These are phyloP conservation scores for Aegilops speltoides DNA, from an alignment of 176 grass and related monocot genomes.

Conservation along the genomic window DNA sequence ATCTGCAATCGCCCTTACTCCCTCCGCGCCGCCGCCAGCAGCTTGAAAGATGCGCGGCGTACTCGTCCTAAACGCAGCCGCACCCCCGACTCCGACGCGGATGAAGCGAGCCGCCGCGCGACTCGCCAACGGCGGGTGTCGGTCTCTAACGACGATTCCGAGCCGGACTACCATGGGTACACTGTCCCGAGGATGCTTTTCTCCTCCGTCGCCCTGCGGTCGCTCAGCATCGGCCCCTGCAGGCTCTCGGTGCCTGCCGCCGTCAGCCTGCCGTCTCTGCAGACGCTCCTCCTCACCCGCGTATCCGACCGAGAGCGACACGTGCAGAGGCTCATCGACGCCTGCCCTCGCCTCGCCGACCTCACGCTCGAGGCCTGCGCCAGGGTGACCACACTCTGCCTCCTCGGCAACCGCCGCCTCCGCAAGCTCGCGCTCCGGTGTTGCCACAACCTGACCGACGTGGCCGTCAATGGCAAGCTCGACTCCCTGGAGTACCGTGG, in stretches of 20 bases:
- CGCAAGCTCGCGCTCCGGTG: too few relatives aligned
- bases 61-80: too few relatives aligned
- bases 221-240: neutral
- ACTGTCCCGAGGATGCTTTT: neutral
- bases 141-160: neutral
- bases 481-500: neutral
- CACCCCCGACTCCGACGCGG: too few relatives aligned
- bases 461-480: neutral
- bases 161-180: neutral
- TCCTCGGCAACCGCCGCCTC: too few relatives aligned
- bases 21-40: too few relatives aligned
- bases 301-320: neutral
- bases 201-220: neutral
- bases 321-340: constrained; percentile 16
- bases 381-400: too few relatives aligned
- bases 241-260: neutral
- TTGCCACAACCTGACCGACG: neutral
- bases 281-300: neutral
- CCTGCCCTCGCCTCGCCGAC: neutral
- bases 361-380: too few relatives aligned
- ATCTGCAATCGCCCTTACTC: neutral
- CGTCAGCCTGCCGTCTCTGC: neutral
- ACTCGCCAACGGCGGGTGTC: too few relatives aligned
- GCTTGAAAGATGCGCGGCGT: too few relatives aligned
- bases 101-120: too few relatives aligned